Evolutionary conservation across 768 basidiomycete species (phyloP), one percentile per base, ranked within the genome.

Genomic region (Termitomyces titanicus): DNA sequence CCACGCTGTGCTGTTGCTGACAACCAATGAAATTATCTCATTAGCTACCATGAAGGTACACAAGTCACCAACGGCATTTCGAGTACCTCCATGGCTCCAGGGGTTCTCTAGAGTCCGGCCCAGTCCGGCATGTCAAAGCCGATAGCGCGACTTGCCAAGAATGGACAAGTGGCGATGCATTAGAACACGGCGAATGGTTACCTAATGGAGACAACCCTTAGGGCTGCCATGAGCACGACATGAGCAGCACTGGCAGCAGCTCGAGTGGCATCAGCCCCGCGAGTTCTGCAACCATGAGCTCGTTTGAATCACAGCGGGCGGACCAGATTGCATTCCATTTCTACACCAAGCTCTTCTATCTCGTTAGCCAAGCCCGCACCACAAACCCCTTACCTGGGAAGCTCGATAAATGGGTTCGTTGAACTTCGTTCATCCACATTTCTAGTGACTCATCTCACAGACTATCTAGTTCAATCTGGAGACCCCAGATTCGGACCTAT

Each of bases 271-370:
- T 51, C 42, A 56, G 55, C 44, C 55, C 44, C 33, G 29, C 55
- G 34, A 56, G 43, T 33, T 51, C 56, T 47, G 44, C 58, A 12
- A 57, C 58, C 20, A 60, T 57, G 54, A 72, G 74, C 73, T 74
- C 74, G 60, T 69, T 72, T 68, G 75, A 76, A 57, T 68, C 64
- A 49, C 74, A 75, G 59, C 91, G 84, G 77, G 87, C 89, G 61
- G 89, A 93, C 79, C 89, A 91, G 78, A 92, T 93, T 64, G 87
- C 88, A 47, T 85, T 85, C 70, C 84, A 85, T 68, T 84, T 90
- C 71, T 92, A 89, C 73, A 83, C 85, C 48, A 93, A 93, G 75
- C 83, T 92, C 51, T 83, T 82, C 67, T 84, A 87, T 64, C 80
- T 89, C 62, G 78, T 93, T 60, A 79, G 84, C 68, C 76, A 89